Base-by-base conservation (phyloP, 2,329 filamentous ascomycete genomes). In the Ceratocystis diversiconidia region DNA sequence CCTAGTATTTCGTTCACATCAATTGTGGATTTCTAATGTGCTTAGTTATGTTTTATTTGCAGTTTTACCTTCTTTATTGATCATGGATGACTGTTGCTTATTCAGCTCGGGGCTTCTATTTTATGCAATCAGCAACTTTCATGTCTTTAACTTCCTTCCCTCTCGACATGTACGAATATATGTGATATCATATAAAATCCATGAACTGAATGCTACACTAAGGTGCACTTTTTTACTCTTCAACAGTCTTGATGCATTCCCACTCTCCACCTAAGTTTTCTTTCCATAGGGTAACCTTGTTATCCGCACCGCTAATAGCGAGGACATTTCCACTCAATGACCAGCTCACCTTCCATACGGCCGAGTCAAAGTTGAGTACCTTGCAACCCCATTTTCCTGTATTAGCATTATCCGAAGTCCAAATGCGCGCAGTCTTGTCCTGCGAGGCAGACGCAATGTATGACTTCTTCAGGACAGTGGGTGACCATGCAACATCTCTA, bases 271-370 rank as follows among this genome's bases (percentile, higher is more conserved):
- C 89, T 71, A 99, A 79, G 74, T 95, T 95, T 82, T 99, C 94
- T 82, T 97, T 99, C 92, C 92, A 99, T 75, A 99, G 77, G 64
- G 88, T 95, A 65, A 99, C 92, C 78, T 95, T 92, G 80, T 99
- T 99, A 77, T 99, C 92, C 30, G 88, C 90, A 48, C 90, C 90
- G 73, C 89, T 94, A 69, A 96, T 90, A 8, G 94, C 94, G 71
- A 99, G 80, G 22, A 97, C 92, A 74, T 99, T 99, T 63, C 94
- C 94, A 75, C 90, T 96, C 73, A 97, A 80, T 71, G 91, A 96
- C 94, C 94, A 99, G 80, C 90, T 96, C 59, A 96, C 94, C 65
- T 94, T 86, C 94, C 94, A 99, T 67, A 96, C 83, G 60, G 92
- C 87, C 3, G 88, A 85, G 68, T 96, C 92, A 71, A 99, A 95